These are phyloP conservation scores for Clarireedia paspali DNA, from an alignment of 2,329 filamentous ascomycete genomes.

Conservation along the genomic window DNA sequence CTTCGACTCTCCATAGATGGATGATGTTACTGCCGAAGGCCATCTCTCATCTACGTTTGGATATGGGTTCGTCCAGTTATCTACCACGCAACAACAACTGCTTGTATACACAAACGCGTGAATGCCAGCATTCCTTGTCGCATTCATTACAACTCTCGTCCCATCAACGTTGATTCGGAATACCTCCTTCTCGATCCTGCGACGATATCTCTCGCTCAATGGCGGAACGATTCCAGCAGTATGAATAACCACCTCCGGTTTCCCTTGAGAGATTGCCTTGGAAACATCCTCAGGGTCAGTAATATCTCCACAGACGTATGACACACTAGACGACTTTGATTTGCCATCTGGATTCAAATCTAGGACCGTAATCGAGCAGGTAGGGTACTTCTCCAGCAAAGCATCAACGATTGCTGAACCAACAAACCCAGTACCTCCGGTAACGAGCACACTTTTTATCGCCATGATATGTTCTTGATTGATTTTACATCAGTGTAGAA, in stretches of 20 bases:
- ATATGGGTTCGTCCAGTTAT: slow-evolving; percentile 1
- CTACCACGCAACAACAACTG: slow-evolving; percentile 4
- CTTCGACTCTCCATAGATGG: slow-evolving; percentile 3
- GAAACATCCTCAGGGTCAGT: background rate
- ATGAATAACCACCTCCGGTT: background rate
- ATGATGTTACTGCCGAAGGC: background rate
- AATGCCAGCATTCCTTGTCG: background rate
- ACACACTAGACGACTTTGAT: background rate
- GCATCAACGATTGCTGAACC: slow-evolving; percentile 1
- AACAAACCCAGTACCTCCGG: slow-evolving; percentile 1
- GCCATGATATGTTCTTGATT: background rate
- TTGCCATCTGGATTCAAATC: background rate
- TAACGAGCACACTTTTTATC: background rate
- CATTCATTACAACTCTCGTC: background rate
- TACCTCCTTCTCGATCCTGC: background rate
- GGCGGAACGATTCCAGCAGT: slow-evolving; percentile 2
- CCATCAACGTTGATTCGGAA: slow-evolving; percentile 1
- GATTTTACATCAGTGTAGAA: background rate
- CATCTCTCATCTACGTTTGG: slow-evolving; percentile 2
- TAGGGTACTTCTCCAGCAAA: background rate
- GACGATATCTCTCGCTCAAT: slow-evolving; percentile 2
- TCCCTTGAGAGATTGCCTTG: background rate
- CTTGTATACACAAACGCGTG: background rate
- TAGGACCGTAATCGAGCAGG: background rate
- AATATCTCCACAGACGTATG: background rate